phyloP scores from a whole-genome alignment of 352 stramenopile genomes.

The Phytophthora cactorum region DNA sequence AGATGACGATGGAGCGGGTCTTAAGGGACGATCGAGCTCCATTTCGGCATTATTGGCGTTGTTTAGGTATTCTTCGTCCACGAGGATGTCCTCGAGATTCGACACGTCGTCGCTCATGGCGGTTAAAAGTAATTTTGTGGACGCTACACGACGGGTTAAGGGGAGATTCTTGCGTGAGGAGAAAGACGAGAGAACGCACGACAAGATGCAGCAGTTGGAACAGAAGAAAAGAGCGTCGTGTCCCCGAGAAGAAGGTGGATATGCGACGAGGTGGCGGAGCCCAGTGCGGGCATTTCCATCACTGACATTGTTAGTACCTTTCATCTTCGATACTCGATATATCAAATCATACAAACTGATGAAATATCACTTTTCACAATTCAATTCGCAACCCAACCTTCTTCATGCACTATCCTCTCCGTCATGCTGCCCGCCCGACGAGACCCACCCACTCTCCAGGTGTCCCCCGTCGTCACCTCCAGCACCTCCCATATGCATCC shows the following conservation, averaged over 20 bases:
- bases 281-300: conserved; percentile 3
- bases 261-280: conserved; percentile 18
- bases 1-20: conserved; percentile 4
- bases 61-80: conserved; percentile 41
- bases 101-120: conserved; percentile 38
- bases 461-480: conserved; percentile 22
- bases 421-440: conserved; percentile 11
- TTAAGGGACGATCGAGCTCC: conserved; percentile 3
- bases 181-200: not conserved
- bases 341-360: not conserved
- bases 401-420: conserved; percentile 8
- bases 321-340: conserved; percentile 8
- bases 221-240: not conserved
- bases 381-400: not conserved
- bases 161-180: not conserved
- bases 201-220: conserved; percentile 5
- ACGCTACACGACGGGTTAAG: not conserved
- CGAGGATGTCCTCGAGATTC: conserved; percentile 29
- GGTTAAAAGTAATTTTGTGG: not conserved
- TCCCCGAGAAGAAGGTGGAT: conserved; percentile 9
- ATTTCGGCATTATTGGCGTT: conserved; percentile 21
- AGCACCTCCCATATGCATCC: not conserved
- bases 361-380: not conserved
- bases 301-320: not conserved
- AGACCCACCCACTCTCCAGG: conserved; percentile 1